Evolutionary conservation across 345 rosid species (phyloP).

Genomic region (Lenwebbia sp.): DNA sequence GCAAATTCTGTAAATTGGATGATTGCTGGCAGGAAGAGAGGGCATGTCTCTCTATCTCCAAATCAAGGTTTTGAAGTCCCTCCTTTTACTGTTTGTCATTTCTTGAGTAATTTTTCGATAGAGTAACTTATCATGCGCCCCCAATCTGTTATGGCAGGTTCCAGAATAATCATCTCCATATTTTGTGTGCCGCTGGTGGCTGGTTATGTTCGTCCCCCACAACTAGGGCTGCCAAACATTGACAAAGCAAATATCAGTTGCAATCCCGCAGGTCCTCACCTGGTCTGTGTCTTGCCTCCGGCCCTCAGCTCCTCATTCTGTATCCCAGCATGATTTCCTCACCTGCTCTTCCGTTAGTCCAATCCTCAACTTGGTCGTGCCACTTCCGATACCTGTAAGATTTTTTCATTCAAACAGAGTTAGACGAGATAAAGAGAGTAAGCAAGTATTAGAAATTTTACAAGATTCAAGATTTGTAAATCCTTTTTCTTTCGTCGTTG

Average conservation of each 20-base stretch:
- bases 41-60: conserved; percentile 57
- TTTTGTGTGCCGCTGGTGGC: conserved; percentile 77
- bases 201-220: conserved; percentile 87
- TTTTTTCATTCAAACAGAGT: neutral
- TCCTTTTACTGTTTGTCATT: neutral
- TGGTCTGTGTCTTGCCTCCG: conserved; percentile 86
- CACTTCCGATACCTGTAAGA: neutral
- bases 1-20: conserved; percentile 81
- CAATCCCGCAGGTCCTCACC: conserved; percentile 84
- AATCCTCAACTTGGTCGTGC: neutral
- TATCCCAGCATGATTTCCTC: conserved; percentile 32
- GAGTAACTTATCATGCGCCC: neutral
- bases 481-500: neutral
- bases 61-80: conserved; percentile 41
- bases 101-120: neutral
- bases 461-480: neutral
- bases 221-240: conserved; percentile 50
- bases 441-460: neutral
- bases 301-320: conserved; percentile 78
- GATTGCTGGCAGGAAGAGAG: conserved; percentile 97
- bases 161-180: conserved; percentile 66
- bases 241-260: conserved; percentile 69
- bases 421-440: neutral
- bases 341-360: neutral
- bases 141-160: conserved; percentile 26